Evolutionary conservation across 2,329 filamentous ascomycete genomes (phyloP).

Genomic region (Phyllosticta ampelicida): DNA sequence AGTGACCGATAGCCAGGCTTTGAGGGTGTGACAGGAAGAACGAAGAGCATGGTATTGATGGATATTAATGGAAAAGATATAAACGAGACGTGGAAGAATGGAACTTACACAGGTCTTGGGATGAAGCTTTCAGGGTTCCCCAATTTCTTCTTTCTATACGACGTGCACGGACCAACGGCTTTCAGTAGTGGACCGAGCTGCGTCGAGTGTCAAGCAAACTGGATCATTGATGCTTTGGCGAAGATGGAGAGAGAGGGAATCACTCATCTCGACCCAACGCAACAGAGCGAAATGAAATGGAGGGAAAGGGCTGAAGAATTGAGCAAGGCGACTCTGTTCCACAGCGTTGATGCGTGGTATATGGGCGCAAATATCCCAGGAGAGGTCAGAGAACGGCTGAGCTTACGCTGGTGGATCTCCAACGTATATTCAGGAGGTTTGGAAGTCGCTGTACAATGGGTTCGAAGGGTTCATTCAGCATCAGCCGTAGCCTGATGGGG

Average conservation of each 20-base stretch:
- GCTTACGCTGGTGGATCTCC: slow-evolving; percentile 34
- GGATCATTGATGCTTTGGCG: slow-evolving; percentile 28
- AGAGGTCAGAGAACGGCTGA: slow-evolving; percentile 35
- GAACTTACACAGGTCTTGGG: slow-evolving; percentile 32
- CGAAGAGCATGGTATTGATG: slow-evolving; percentile 30
- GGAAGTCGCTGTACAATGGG: slow-evolving; percentile 27
- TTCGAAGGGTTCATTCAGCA: slow-evolving; percentile 22
- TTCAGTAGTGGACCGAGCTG: slow-evolving; percentile 33
- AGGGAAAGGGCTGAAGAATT: slow-evolving; percentile 29
- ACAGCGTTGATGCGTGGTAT: slow-evolving; percentile 33
- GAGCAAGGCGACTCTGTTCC: slow-evolving; percentile 32
- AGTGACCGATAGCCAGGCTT: no score
- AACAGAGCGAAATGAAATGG: slow-evolving; percentile 31
- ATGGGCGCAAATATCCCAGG: slow-evolving; percentile 37
- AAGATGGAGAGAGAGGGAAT: slow-evolving; percentile 20
- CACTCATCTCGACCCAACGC: slow-evolving; percentile 25
- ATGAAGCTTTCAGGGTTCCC: slow-evolving; percentile 31
- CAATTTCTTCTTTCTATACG: slow-evolving; percentile 33
- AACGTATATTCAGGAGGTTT: slow-evolving; percentile 29
- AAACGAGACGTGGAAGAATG: slow-evolving; percentile 31
- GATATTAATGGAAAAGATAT: slow-evolving; percentile 29
- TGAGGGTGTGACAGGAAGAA: slow-evolving; percentile 33
- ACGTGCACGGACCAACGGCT: slow-evolving; percentile 34
- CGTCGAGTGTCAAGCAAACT: slow-evolving; percentile 31
- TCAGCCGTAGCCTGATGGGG: no score